These are phyloP conservation scores for Chrysoporthe austroafricana DNA, from an alignment of 2,329 filamentous ascomycete species.

Conservation along the genomic window DNA sequence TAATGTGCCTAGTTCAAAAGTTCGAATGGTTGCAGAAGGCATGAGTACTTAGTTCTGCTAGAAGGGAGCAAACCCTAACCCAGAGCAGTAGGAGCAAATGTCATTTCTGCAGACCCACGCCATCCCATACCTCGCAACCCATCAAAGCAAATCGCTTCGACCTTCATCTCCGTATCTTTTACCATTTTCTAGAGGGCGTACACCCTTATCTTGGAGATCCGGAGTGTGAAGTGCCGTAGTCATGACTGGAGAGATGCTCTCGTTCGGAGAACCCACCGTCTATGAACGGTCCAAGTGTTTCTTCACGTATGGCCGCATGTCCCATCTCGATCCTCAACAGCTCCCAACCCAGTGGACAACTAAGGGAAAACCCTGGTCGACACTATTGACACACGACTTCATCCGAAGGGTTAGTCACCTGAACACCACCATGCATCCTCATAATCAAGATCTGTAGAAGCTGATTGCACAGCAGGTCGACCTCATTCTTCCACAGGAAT, in stretches of 20 bases:
- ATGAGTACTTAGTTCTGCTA: background rate
- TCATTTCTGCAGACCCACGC: constrained; percentile 8
- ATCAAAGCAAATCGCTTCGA: background rate
- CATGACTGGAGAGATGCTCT: constrained; percentile 45
- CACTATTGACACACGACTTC: constrained; percentile 67
- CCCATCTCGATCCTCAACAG: constrained; percentile 72
- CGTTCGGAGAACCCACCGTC: constrained; percentile 47
- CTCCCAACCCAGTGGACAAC: constrained; percentile 70
- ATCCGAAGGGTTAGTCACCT: constrained; percentile 62
- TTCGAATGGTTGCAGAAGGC: background rate
- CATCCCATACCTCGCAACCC: background rate
- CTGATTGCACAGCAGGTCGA: constrained; percentile 57
- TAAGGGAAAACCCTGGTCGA: constrained; percentile 77
- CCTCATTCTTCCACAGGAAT: constrained; percentile 70
- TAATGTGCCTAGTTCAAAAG: background rate
- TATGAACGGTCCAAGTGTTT: constrained; percentile 70
- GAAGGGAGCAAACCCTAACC: constrained; percentile 6
- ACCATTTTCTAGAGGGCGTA: background rate
- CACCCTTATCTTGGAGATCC: background rate
- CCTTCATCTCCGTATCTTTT: background rate
- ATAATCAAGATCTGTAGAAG: background rate
- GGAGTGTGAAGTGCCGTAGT: background rate
- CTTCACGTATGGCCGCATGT: constrained; percentile 70
- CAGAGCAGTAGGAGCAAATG: background rate
- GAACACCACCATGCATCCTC: background rate